Base-by-base conservation (phyloP, 768 basidiomycete species). In the Xanthoconium purpureum region DNA sequence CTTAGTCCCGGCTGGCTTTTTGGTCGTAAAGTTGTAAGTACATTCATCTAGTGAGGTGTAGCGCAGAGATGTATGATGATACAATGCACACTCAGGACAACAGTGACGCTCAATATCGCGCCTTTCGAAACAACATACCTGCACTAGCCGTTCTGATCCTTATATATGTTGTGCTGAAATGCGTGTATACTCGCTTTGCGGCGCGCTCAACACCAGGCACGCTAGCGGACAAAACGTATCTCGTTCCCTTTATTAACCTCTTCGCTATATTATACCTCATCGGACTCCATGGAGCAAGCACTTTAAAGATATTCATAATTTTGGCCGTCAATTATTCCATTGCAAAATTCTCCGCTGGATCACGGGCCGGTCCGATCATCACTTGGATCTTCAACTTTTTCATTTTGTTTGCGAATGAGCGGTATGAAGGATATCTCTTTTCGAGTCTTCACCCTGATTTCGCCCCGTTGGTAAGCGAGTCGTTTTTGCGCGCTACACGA, bases 21-120 rank as follows among this genome's bases (percentile, higher is more conserved):
- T 60, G 89, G 86, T 38, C 84, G 91, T 32, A 70, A 77, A 68
- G 80, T 95, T 13, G 95, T 96, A 65, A 74, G 89, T 78, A 6
- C 44, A 17, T 54, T 32, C 36, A 29, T 43, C 2, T 15, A 24
- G 13, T 52, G 32, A 28, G 36, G 37, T 42, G n/a, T n/a, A n/a
- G 11, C 45, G 37, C 46, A 20, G 28, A 24, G 2, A 24, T 24
- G 24, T 24, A 8, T 9, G 13, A 11, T 28, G 36, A 37, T 46
- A 10, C 29, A 40, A 48, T 30, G 2, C 35, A n/a, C 37, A 47
- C 36, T 11, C 59, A 98, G 96, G 97, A 99, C 71, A 91, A 88
- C 66, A 93, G 91, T 59, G 97, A 98, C 65, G 75, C 79, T 0
- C 97, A 98, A 75, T 98, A 94, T 68, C 88, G 88, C 28, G 81